Evolutionary conservation across 306 rosid genomes (phyloP).

Genomic region (Prunus kanzakura): DNA sequence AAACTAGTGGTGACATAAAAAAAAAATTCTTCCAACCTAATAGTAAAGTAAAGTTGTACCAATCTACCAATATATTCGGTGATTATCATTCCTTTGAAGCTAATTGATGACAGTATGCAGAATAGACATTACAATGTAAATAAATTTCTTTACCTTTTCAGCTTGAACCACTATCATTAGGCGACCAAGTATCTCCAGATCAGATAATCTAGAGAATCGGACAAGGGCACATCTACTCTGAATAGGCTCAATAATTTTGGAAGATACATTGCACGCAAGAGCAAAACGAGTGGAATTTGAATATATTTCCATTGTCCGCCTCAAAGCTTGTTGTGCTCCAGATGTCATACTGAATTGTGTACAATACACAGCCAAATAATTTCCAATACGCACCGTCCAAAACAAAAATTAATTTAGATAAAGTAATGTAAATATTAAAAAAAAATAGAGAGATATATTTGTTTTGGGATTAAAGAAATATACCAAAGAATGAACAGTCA

Average conservation of each 20-base stretch:
- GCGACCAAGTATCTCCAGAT: constrained; percentile 86
- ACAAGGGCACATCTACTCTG: constrained; percentile 99
- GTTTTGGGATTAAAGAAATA: neutral
- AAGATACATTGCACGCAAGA: constrained; percentile 89
- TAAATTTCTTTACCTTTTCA: constrained; percentile 57
- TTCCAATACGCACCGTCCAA: neutral
- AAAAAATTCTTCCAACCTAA: neutral
- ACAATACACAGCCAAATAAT: too few relatives aligned
- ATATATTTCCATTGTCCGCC: constrained; percentile 95
- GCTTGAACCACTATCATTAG: constrained; percentile 85
- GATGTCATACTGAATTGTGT: constrained; percentile 96
- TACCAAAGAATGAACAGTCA: neutral
- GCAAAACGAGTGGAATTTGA: constrained; percentile 93
- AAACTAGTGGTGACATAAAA: neutral
- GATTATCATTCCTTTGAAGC: neutral
- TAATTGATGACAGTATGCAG: neutral
- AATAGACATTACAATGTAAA: neutral
- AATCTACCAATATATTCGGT: neutral
- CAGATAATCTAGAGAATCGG: constrained; percentile 77
- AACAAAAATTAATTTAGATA: neutral
- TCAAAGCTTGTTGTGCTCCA: constrained; percentile 95
- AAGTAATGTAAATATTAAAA: neutral
- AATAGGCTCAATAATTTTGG: constrained; percentile 93
- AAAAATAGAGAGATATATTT: neutral
- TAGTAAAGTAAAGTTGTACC: neutral